Evolutionary conservation across 208 protist species (phyloP).

Genomic region (Acanthamoeba lenticulata): DNA sequence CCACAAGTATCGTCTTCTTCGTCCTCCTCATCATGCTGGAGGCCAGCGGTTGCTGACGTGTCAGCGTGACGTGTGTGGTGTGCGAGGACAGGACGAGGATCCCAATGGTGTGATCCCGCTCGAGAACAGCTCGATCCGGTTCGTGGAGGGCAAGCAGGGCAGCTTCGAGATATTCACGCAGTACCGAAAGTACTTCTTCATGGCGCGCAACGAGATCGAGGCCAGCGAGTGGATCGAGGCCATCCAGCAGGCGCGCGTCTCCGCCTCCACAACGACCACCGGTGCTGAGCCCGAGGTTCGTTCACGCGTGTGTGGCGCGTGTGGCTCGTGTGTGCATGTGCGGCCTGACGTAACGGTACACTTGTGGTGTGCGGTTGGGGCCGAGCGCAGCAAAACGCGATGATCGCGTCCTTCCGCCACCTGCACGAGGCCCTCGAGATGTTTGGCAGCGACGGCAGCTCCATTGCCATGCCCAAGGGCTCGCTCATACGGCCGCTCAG

Average conservation of each 20-base stretch:
- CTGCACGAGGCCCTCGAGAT: not conserved
- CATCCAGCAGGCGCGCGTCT: not conserved
- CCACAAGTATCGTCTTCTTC: not conserved
- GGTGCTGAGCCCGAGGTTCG: not conserved
- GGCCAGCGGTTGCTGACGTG: no score
- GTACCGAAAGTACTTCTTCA: constrained; percentile 56
- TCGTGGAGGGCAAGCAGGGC: constrained; percentile 1
- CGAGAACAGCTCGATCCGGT: not conserved
- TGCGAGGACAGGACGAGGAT: not conserved
- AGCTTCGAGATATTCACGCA: constrained; percentile 36
- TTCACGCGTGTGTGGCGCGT: not conserved
- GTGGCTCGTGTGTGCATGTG: no score
- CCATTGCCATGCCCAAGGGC: not conserved
- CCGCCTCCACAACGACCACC: not conserved
- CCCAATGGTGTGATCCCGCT: constrained; percentile 1
- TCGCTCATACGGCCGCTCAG: not conserved
- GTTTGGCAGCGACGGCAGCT: not conserved
- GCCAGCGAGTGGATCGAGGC: constrained; percentile 55
- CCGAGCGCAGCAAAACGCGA: not conserved
- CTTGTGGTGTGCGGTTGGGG: no score
- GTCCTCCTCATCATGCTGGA: no score
- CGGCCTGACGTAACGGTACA: no score
- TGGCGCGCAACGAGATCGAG: constrained; percentile 13
- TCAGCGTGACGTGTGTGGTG: no score
- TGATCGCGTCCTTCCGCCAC: not conserved